phyloP scores from a whole-genome alignment of 2,329 filamentous ascomycete genomes.

The Claviceps fusiformis region DNA sequence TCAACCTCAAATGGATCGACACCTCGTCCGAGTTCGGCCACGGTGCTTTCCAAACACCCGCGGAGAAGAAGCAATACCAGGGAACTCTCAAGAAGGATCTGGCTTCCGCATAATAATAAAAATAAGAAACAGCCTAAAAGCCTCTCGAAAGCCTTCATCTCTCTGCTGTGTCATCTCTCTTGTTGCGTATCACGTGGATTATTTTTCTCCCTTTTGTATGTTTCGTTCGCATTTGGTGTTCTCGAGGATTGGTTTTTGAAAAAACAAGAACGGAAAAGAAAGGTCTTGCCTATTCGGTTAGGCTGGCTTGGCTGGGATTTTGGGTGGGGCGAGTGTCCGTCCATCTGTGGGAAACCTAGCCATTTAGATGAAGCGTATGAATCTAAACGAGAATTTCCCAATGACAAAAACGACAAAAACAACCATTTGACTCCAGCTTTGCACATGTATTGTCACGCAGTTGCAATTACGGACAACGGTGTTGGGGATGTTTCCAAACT shows the following conservation, averaged over 20 bases:
- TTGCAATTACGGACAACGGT: too few relatives aligned
- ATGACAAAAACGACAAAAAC: too few relatives aligned
- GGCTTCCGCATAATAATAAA: constrained; percentile 27
- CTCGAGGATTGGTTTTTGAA: constrained; percentile 21
- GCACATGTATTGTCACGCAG: too few relatives aligned
- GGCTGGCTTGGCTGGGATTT: not conserved
- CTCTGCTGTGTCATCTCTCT: too few relatives aligned
- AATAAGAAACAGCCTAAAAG: constrained; percentile 4
- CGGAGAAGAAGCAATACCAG: constrained; percentile 95
- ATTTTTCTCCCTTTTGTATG: constrained; percentile 27
- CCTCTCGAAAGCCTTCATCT: constrained; percentile 21
- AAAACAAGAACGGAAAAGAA: not conserved
- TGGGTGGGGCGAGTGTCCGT: not conserved
- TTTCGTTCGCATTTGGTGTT: constrained; percentile 41
- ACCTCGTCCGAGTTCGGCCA: constrained; percentile 99
- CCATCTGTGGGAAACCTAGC: not conserved
- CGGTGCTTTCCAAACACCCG: constrained; percentile 96
- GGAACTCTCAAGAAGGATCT: constrained; percentile 99
- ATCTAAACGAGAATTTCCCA: too few relatives aligned
- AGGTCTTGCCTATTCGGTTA: not conserved
- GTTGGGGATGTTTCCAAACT: too few relatives aligned
- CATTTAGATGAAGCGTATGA: not conserved
- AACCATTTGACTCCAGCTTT: too few relatives aligned
- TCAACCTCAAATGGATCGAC: constrained; percentile 99
- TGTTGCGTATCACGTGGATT: not conserved